These are phyloP conservation scores for Cucumis cinereus DNA, from an alignment of 306 rosid genomes.

Conservation along the genomic window DNA sequence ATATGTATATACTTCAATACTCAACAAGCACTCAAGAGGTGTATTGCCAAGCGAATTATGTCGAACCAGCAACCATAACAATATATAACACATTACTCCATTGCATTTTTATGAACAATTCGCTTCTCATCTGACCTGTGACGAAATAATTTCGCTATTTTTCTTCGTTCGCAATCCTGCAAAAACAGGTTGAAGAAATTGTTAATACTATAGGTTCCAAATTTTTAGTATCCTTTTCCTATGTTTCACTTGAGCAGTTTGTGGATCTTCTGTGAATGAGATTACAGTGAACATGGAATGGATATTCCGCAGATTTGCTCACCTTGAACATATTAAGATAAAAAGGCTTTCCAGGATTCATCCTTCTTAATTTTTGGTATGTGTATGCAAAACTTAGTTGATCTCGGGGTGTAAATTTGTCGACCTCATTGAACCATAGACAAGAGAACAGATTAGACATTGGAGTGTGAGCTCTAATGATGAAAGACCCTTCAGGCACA, in stretches of 20 bases:
- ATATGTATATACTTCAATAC: neutral
- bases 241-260: neutral
- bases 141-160: conserved; percentile 78
- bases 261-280: neutral
- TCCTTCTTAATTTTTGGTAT: conserved; percentile 82
- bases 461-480: conserved; percentile 89
- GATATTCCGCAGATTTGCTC: conserved; percentile 14
- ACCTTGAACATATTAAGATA: conserved; percentile 96
- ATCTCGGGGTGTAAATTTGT: conserved; percentile 92
- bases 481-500: conserved; percentile 97
- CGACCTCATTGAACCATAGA: conserved; percentile 95
- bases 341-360: conserved; percentile 72
- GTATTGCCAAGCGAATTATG: conserved; percentile 6
- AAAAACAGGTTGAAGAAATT: neutral
- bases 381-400: conserved; percentile 94
- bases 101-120: conserved; percentile 10
- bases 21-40: neutral
- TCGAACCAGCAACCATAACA: conserved; percentile 19
- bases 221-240: neutral
- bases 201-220: conserved; percentile 7
- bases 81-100: conserved; percentile 17
- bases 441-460: conserved; percentile 92
- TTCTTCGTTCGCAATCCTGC: conserved; percentile 93
- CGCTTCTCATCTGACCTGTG: conserved; percentile 74
- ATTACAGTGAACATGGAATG: neutral